Evolutionary conservation across 2,329 filamentous ascomycete genomes (phyloP).

Genomic region (Gnomoniopsis smithogilvyi): DNA sequence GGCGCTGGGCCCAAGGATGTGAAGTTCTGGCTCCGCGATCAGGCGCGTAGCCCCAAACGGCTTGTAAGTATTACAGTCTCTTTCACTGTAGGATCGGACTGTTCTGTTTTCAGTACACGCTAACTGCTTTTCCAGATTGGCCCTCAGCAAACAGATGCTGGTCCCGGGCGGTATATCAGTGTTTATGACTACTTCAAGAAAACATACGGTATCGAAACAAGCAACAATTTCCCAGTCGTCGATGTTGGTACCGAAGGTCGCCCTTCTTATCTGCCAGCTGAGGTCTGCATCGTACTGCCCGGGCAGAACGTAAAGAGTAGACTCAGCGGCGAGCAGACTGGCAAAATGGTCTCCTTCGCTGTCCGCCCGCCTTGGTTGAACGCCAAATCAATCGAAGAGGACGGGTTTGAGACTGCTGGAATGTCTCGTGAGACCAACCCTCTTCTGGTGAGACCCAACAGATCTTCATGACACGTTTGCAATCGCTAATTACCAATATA

Average conservation of each 20-base stretch:
- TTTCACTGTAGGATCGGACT: background rate
- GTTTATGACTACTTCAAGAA: slow-evolving; percentile 49
- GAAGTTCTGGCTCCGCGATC: slow-evolving; percentile 45
- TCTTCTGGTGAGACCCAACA: slow-evolving; percentile 22
- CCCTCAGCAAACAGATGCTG: background rate
- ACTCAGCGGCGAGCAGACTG: slow-evolving; percentile 50
- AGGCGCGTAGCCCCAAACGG: background rate
- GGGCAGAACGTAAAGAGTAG: slow-evolving; percentile 49
- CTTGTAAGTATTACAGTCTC: background rate
- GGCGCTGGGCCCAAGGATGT: slow-evolving; percentile 51
- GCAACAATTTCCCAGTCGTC: slow-evolving; percentile 45
- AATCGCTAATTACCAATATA: slow-evolving; percentile 32
- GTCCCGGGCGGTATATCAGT: slow-evolving; percentile 38
- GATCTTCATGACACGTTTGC: slow-evolving; percentile 25
- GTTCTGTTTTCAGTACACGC: background rate
- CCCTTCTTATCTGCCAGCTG: slow-evolving; percentile 55
- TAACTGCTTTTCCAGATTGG: slow-evolving; percentile 10
- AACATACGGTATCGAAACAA: slow-evolving; percentile 29
- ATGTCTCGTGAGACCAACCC: slow-evolving; percentile 35
- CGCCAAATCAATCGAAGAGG: slow-evolving; percentile 49
- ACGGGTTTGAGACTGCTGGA: slow-evolving; percentile 48
- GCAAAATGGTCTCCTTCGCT: slow-evolving; percentile 59
- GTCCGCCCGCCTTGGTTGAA: slow-evolving; percentile 54
- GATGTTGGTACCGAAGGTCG: slow-evolving; percentile 54
- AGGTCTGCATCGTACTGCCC: slow-evolving; percentile 53